Evolutionary conservation across 192 early-diverging fungal species (phyloP), one percentile per base, ranked within the genome.

Genomic region (Fimicolochytrium jonesii): DNA sequence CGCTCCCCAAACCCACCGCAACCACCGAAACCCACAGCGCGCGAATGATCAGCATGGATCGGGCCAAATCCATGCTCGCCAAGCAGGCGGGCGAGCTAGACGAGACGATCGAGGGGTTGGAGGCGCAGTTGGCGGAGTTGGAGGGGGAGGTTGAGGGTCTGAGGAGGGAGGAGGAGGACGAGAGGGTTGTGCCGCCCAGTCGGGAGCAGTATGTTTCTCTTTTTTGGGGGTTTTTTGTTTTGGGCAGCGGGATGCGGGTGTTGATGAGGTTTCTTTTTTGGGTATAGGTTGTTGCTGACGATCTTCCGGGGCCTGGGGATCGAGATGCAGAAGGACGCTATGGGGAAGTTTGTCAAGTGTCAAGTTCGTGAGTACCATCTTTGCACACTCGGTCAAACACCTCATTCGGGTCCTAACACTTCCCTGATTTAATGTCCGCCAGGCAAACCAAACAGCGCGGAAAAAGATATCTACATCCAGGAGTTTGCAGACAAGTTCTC

Each of bases 401-500:
- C n/a, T n/a, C n/a, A n/a, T n/a, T n/a, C n/a, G n/a, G n/a, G n/a
- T n/a, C n/a, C n/a, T n/a, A n/a, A n/a, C n/a, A n/a, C n/a, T n/a
- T n/a, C n/a, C n/a, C n/a, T n/a, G n/a, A n/a, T n/a, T n/a, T n/a
- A n/a, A n/a, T n/a, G n/a, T n/a, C n/a, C n/a, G n/a, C n/a, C n/a
- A n/a, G n/a, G n/a, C n/a, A n/a, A n/a, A n/a, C n/a, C n/a, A n/a
- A n/a, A n/a, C n/a, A n/a, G n/a, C n/a, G n/a, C n/a, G n/a, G n/a
- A n/a, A n/a, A n/a, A 55, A 6, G 62, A 64, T 29, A 64, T 64
- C 4, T 36, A 64, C 30, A 44, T 55, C 29, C 30, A 53, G 11
- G 62, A 64, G 20, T 64, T 64, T 44, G 62, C 26, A 17, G 62
- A 64, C 62, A 64, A 64, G 43, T 64, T 55, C 39, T 64, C 62